Percentiles rank a stretch among this genome's conserved stretches.
These are phyloP conservation scores for Aleurites moluccanus DNA, from an alignment of 441 rosid genomes.

Conservation along the genomic window DNA sequence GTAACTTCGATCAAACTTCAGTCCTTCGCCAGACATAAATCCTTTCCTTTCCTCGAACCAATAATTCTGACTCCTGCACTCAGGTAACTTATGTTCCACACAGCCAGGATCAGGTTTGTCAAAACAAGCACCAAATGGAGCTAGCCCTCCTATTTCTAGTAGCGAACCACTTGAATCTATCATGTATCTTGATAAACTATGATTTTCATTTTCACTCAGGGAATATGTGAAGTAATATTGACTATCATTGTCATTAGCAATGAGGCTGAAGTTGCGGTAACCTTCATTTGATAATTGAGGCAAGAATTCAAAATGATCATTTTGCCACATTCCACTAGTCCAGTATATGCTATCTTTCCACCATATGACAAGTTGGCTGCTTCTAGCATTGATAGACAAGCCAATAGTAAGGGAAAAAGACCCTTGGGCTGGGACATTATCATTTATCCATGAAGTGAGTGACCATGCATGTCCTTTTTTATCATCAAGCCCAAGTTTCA, in stretches of 20 bases:
- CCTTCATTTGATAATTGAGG: conserved; percentile 7
- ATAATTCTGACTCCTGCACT: background rate
- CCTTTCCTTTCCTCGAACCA: background rate
- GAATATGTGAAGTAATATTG: conserved; percentile 5
- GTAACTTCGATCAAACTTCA: background rate
- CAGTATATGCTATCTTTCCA: conserved; percentile 17
- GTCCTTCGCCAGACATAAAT: conserved; percentile 11
- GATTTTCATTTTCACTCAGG: background rate
- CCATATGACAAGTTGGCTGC: conserved; percentile 7
- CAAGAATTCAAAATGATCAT: background rate
- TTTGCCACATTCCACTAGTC: conserved; percentile 16
- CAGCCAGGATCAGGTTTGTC: background rate
- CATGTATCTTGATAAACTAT: background rate
- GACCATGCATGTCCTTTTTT: background rate
- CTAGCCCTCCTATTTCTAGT: background rate
- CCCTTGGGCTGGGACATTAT: background rate
- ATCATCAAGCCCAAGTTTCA: conserved; percentile 33
- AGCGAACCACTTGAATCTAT: conserved; percentile 8
- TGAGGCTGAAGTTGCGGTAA: background rate
- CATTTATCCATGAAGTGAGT: conserved; percentile 16
- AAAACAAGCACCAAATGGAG: conserved; percentile 9
- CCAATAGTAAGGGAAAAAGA: conserved; percentile 11
- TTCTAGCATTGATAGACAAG: background rate
- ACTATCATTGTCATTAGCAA: background rate
- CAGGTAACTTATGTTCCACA: background rate